A percentile compares a stretch with the other conserved stretches of the same genome.
These are phyloP conservation scores for Ceratocystis eucalypticola DNA, from an alignment of 2,329 filamentous ascomycete genomes.

Conservation along the genomic window DNA sequence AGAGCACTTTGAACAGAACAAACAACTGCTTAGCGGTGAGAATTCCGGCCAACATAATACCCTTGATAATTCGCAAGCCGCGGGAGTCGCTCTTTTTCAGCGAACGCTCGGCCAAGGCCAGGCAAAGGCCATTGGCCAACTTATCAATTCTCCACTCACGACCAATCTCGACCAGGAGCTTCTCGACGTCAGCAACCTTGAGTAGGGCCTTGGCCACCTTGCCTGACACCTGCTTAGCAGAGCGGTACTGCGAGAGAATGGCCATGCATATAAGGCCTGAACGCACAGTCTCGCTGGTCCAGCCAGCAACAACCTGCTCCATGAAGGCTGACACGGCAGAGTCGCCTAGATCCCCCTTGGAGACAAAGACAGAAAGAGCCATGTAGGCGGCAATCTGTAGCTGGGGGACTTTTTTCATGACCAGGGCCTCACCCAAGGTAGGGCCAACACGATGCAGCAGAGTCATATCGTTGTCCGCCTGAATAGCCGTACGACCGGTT, in stretches of 20 bases:
- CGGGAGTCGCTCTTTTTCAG: conserved; percentile 44
- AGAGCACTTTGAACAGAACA: conserved; percentile 52
- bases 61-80: conserved; percentile 46
- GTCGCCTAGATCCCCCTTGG: conserved; percentile 69
- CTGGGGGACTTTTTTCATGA: conserved; percentile 61
- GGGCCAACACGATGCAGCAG: conserved; percentile 54
- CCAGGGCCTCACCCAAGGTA: conserved; percentile 63
- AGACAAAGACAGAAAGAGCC: conserved; percentile 72
- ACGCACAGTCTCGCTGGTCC: conserved; percentile 57
- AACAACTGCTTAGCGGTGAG: conserved; percentile 49
- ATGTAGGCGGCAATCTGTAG: conserved; percentile 83
- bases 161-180: conserved; percentile 46
- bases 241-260: conserved; percentile 68
- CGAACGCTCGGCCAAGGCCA: conserved; percentile 50
- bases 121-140: conserved; percentile 56
- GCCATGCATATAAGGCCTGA: conserved; percentile 68
- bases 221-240: conserved; percentile 53
- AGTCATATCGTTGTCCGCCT: conserved; percentile 69
- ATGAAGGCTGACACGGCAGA: conserved; percentile 72
- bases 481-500: conserved; percentile 62
- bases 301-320: conserved; percentile 70
- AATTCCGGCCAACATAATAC: conserved; percentile 45
- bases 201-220: conserved; percentile 57
- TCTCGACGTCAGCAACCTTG: conserved; percentile 47
- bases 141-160: conserved; percentile 55